These are phyloP conservation scores for Mycotypha africana DNA, from an alignment of 371 early-diverging fungal species.

Conservation along the genomic window DNA sequence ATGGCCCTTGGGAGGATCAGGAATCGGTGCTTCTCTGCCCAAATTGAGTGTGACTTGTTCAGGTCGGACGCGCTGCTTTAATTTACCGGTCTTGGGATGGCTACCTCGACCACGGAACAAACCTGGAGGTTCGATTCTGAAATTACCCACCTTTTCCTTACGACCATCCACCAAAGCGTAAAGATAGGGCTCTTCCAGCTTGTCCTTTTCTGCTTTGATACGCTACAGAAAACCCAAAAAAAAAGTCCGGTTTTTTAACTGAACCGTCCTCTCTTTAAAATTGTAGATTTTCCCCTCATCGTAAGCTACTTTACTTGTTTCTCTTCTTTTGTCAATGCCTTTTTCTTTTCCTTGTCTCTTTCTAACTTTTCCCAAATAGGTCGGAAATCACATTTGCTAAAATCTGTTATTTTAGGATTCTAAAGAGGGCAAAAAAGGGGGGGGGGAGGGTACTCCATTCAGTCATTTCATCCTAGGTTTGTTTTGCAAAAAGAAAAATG, in stretches of 20 bases:
- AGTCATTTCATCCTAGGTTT: no score
- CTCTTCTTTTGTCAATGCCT: constrained; percentile 85
- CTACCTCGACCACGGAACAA: constrained; percentile 96
- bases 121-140: constrained; percentile 94
- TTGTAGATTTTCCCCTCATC: background rate
- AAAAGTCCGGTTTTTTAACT: no score
- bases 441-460: no score
- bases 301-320: constrained; percentile 53
- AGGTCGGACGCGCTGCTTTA: constrained; percentile 86
- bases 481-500: background rate
- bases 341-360: constrained; percentile 71
- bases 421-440: constrained; percentile 19
- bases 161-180: constrained; percentile 82
- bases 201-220: constrained; percentile 68
- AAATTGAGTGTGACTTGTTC: constrained; percentile 94
- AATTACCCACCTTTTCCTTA: constrained; percentile 97
- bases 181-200: constrained; percentile 72
- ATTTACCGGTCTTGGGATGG: constrained; percentile 91
- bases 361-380: constrained; percentile 81
- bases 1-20: constrained; percentile 85
- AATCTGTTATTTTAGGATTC: constrained; percentile 71
- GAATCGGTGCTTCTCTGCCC: constrained; percentile 72
- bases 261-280: background rate
- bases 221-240: constrained; percentile 28
- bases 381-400: constrained; percentile 87